These are phyloP conservation scores for Cyclaneusma minus DNA, from an alignment of 2,329 filamentous ascomycete species.

Conservation along the genomic window DNA sequence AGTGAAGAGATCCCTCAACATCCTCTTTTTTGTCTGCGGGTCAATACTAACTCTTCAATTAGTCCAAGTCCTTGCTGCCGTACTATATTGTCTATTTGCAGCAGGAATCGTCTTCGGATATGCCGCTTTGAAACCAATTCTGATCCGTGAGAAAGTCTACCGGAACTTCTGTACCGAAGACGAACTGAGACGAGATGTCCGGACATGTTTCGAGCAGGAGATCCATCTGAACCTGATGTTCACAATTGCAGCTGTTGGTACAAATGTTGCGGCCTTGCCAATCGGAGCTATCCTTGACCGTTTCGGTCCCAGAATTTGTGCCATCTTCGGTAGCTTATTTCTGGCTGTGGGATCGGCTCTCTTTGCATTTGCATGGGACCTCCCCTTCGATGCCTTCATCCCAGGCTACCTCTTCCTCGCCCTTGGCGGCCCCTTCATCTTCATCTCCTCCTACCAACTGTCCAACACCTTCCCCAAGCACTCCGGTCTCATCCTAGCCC, in stretches of 20 bases:
- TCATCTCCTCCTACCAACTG: constrained; percentile 71
- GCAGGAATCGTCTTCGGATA: constrained; percentile 75
- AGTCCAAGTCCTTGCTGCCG: constrained; percentile 56
- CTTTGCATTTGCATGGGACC: constrained; percentile 48
- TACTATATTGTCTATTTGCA: constrained; percentile 60
- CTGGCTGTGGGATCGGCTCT: constrained; percentile 55
- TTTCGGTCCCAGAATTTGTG: constrained; percentile 64
- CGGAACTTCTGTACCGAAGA: constrained; percentile 41
- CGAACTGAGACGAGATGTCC: constrained; percentile 30
- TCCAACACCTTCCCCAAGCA: constrained; percentile 69
- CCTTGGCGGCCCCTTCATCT: constrained; percentile 66
- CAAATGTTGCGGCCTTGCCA: constrained; percentile 74
- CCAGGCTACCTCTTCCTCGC: constrained; percentile 63
- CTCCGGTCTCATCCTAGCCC: constrained; percentile 64
- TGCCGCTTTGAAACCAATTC: constrained; percentile 67
- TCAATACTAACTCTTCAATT: constrained; percentile 3
- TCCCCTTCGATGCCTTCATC: constrained; percentile 62
- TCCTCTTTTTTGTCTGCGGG: neutral
- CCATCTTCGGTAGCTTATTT: constrained; percentile 53
- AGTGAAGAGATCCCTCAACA: constrained; percentile 5
- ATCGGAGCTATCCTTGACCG: constrained; percentile 74
- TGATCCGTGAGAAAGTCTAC: constrained; percentile 61
- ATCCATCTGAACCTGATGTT: constrained; percentile 79
- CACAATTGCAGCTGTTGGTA: constrained; percentile 73
- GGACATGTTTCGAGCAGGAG: constrained; percentile 42